A percentile compares a stretch with the other conserved stretches of the same genome.
Evolutionary conservation across 1,284 basidiomycete species (phyloP).

Genomic region (Cryptococcus sp.): DNA sequence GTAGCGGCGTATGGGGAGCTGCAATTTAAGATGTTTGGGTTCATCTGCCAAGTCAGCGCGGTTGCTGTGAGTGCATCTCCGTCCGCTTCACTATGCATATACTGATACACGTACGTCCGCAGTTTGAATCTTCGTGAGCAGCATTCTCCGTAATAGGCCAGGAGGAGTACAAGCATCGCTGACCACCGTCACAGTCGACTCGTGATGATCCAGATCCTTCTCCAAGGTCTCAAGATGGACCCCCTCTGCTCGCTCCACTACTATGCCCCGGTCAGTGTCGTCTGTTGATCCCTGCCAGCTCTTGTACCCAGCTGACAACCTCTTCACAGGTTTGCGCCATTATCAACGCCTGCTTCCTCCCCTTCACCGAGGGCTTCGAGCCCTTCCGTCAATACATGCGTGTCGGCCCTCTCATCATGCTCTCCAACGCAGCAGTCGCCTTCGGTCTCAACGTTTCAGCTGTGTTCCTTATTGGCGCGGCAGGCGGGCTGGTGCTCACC

Average conservation of each 20-base stretch:
- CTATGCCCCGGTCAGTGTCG: conserved; percentile 65
- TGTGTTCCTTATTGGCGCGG: conserved; percentile 88
- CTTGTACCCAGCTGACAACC: neutral
- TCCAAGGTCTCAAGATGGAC: conserved; percentile 64
- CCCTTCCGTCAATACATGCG: conserved; percentile 72
- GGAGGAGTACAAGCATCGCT: neutral
- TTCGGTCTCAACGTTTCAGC: conserved; percentile 87
- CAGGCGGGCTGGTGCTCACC: conserved; percentile 82
- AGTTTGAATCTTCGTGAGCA: conserved; percentile 46
- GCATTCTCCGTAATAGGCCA: neutral
- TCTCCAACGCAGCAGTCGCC: conserved; percentile 81
- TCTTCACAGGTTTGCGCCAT: conserved; percentile 65
- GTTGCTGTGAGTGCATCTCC: conserved; percentile 53
- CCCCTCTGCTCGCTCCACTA: conserved; percentile 93
- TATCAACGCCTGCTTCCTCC: conserved; percentile 79
- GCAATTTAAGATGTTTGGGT: conserved; percentile 79
- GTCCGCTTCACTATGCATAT: neutral
- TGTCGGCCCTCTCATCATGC: conserved; percentile 70
- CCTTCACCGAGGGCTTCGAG: conserved; percentile 85
- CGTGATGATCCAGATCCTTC: conserved; percentile 77
- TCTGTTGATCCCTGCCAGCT: neutral
- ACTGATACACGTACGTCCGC: neutral
- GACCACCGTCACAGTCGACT: conserved; percentile 57
- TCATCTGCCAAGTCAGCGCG: conserved; percentile 74
- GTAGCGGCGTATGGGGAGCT: conserved; percentile 68